Conservation (phyloP, 768 basidiomycete genomes). For the Neoboletus magnificus region DNA sequence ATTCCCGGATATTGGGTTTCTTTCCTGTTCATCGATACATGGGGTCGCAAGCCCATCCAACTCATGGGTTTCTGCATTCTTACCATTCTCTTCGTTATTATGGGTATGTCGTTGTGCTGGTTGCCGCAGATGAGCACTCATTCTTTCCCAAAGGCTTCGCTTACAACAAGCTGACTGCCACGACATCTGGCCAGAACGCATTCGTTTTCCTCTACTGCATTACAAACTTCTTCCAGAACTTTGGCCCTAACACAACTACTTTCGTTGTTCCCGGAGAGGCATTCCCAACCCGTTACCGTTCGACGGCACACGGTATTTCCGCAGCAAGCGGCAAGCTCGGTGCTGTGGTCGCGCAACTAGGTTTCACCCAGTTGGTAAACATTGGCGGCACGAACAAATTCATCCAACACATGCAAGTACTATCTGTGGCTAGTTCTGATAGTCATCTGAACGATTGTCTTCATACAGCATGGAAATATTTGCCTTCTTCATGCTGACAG, state of each 20-base stretch:
- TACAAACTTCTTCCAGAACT: constrained; percentile 90
- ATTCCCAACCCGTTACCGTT: constrained; percentile 87
- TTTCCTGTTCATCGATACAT: constrained; percentile 64
- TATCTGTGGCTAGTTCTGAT: neutral
- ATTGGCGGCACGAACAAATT: constrained; percentile 63
- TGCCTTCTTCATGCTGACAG: constrained; percentile 84
- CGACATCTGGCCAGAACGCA: constrained; percentile 41
- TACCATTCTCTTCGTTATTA: constrained; percentile 60
- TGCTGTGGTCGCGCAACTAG: constrained; percentile 78
- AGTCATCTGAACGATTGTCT: constrained; percentile 1
- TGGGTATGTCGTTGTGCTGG: constrained; percentile 47
- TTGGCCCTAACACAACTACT: constrained; percentile 78
- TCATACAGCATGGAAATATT: constrained; percentile 65
- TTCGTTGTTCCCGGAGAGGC: constrained; percentile 80
- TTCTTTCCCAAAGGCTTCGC: constrained; percentile 51
- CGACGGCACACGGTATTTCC: constrained; percentile 80
- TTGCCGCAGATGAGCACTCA: neutral
- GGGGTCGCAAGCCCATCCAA: constrained; percentile 84
- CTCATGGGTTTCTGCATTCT: constrained; percentile 72
- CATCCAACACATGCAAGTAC: constrained; percentile 64
- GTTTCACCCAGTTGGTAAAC: constrained; percentile 64
- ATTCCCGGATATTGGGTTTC: constrained; percentile 70
- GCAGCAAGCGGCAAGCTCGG: constrained; percentile 83
- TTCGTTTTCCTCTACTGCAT: constrained; percentile 85
- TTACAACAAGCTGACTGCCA: constrained; percentile 54